These are phyloP conservation scores for Saururus chinensis DNA, from an alignment of 164 flowering plant genomes.

Conservation along the genomic window DNA sequence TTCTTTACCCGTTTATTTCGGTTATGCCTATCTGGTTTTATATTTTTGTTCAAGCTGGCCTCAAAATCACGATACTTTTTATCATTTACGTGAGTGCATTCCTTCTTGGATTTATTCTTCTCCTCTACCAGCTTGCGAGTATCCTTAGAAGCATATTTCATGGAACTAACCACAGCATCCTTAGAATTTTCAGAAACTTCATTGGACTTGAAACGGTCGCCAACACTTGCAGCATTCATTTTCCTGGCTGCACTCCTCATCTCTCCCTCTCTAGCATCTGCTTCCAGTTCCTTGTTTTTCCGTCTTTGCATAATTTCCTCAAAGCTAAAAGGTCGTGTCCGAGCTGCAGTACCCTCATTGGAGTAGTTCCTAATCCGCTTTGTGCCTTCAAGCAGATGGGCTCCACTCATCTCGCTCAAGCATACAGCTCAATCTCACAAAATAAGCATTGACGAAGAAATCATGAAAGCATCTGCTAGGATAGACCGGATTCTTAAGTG, in stretches of 20 bases:
- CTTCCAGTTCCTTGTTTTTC: slow-evolving; percentile 35
- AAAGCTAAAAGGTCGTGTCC: slow-evolving; percentile 84
- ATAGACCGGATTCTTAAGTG: no score
- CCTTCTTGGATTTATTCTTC: slow-evolving; percentile 18
- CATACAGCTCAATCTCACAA: background rate
- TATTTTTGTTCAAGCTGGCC: slow-evolving; percentile 15
- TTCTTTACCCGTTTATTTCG: slow-evolving; percentile 13
- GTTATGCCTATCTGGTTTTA: slow-evolving; percentile 12
- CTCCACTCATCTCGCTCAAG: slow-evolving; percentile 34
- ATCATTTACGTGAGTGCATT: slow-evolving; percentile 13
- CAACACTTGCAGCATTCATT: slow-evolving; percentile 13
- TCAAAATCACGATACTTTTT: slow-evolving; percentile 21
- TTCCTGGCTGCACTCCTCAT: slow-evolving; percentile 7
- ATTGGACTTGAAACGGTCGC: slow-evolving; percentile 19
- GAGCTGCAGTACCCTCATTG: slow-evolving; percentile 61
- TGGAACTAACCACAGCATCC: slow-evolving; percentile 10
- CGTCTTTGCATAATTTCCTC: slow-evolving; percentile 77
- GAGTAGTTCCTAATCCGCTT: slow-evolving; percentile 12
- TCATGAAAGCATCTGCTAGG: background rate
- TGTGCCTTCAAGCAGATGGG: slow-evolving; percentile 24
- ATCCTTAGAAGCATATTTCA: slow-evolving; percentile 18
- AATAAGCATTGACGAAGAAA: background rate
- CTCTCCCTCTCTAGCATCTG: slow-evolving; percentile 20
- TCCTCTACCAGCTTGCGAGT: slow-evolving; percentile 24
- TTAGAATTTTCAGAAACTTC: slow-evolving; percentile 12